These are phyloP conservation scores for Silene uniflora DNA, from an alignment of 148 eudicot genomes.

Conservation along the genomic window DNA sequence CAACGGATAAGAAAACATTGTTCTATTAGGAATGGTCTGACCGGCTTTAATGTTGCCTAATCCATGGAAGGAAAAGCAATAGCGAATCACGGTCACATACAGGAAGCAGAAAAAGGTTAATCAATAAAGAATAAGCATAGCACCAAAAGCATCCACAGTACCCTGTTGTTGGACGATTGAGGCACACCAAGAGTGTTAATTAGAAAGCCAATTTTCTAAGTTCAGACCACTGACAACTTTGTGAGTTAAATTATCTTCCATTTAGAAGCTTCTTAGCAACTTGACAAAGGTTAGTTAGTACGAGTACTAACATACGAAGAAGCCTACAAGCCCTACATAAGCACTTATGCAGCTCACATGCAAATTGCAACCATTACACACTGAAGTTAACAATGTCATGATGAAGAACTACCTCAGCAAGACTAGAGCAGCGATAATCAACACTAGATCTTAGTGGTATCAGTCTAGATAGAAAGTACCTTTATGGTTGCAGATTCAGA, in stretches of 20 bases:
- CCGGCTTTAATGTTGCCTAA: neutral
- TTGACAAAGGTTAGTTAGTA: neutral
- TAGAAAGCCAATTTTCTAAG: neutral
- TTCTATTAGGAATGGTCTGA: conserved; percentile 13
- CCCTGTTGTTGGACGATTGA: neutral
- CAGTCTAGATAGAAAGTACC: conserved; percentile 37
- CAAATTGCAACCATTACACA: neutral
- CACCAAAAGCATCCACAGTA: neutral
- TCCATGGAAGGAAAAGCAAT: neutral
- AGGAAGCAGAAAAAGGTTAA: neutral
- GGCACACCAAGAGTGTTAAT: neutral
- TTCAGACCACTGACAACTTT: neutral
- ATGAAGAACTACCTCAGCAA: neutral
- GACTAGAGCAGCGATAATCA: neutral
- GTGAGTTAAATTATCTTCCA: neutral
- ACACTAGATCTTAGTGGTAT: neutral
- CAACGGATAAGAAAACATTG: neutral
- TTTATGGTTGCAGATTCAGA: conserved; percentile 88
- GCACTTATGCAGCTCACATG: neutral
- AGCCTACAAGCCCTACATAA: neutral
- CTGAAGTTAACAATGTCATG: neutral
- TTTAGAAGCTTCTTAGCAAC: neutral
- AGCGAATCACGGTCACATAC: neutral
- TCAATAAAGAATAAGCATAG: neutral
- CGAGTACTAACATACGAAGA: no score